Percentiles rank a stretch among this genome's conserved stretches.
phyloP scores from a whole-genome alignment of 2,329 filamentous ascomycete genomes.

The Fusarium veterinarium region DNA sequence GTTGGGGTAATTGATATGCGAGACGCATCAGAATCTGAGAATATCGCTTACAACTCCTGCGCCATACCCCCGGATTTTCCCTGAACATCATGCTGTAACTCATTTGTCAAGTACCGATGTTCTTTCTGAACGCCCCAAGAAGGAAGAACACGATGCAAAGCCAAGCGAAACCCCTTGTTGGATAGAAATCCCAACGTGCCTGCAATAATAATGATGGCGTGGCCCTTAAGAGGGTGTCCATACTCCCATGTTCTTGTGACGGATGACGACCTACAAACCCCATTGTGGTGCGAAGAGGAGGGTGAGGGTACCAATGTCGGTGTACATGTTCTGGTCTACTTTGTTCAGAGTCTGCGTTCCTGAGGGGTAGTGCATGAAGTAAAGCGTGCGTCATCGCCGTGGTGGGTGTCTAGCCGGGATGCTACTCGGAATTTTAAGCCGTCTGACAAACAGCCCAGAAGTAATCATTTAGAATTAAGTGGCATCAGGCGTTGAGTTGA shows the following conservation, averaged over 20 bases:
- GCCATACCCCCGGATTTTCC: not conserved
- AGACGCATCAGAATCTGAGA: not conserved
- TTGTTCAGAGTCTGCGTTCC: not conserved
- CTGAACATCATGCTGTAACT: not conserved
- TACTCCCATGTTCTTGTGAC: conserved; percentile 4
- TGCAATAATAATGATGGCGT: conserved; percentile 8
- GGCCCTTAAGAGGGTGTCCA: not conserved
- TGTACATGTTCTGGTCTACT: conserved; percentile 29
- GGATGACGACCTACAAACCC: conserved; percentile 8
- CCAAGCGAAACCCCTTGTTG: not conserved
- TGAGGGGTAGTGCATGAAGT: conserved; percentile 18
- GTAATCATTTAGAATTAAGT: conserved; percentile 12
- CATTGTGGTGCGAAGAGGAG: conserved; percentile 22
- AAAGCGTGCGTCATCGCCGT: conserved; percentile 9
- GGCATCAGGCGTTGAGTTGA: conserved; percentile 5
- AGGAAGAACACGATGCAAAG: not conserved
- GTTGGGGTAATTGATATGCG: not conserved
- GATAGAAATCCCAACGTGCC: conserved; percentile 23
- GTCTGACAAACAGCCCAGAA: conserved; percentile 15
- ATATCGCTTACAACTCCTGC: not conserved
- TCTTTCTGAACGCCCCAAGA: not conserved
- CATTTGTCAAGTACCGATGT: not conserved
- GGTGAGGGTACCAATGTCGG: conserved; percentile 15
- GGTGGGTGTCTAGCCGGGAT: not conserved
- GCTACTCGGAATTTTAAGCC: not conserved